A percentile compares a stretch with the other conserved stretches of the same genome.
Evolutionary conservation across 768 basidiomycete species (phyloP).

Genomic region (Boletus rubescentipes): DNA sequence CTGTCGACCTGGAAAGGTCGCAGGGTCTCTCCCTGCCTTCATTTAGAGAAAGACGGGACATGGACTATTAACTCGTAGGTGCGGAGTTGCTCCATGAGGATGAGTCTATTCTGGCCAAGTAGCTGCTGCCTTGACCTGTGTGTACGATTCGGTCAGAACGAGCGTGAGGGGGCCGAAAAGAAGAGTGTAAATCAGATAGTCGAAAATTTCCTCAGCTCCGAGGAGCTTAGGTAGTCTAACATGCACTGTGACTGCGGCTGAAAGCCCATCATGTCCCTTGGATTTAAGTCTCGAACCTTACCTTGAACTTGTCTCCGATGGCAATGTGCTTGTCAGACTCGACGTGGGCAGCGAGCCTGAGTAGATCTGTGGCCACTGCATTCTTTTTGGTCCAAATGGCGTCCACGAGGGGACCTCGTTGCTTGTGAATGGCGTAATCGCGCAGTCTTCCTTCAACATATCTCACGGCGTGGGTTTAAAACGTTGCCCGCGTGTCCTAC

Average conservation of each 20-base stretch:
- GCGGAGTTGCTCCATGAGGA: no score
- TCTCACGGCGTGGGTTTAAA: slow-evolving; percentile 22
- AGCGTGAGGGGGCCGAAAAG: neutral
- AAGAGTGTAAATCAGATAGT: neutral
- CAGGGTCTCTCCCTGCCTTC: no score
- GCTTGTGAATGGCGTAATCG: slow-evolving; percentile 22
- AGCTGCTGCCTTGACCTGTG: no score
- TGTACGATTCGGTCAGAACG: neutral
- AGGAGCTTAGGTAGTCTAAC: slow-evolving; percentile 32
- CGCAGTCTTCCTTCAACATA: slow-evolving; percentile 13
- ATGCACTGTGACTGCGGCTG: slow-evolving; percentile 30
- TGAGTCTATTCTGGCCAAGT: no score
- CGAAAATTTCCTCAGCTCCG: slow-evolving; percentile 26
- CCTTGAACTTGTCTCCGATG: neutral
- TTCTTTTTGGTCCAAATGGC: slow-evolving; percentile 6
- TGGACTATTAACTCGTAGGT: no score
- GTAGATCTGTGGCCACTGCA: no score
- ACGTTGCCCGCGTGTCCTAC: slow-evolving; percentile 11
- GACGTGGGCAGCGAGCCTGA: neutral
- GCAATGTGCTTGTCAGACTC: no score
- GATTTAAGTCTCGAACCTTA: neutral
- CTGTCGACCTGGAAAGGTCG: no score
- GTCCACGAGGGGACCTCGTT: slow-evolving; percentile 34
- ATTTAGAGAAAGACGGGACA: no score
- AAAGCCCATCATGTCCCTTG: slow-evolving; percentile 11